Percentiles rank a stretch among this genome's conserved stretches.
Conservation (phyloP, 306 rosid genomes). For the Crataegus laevigata region DNA sequence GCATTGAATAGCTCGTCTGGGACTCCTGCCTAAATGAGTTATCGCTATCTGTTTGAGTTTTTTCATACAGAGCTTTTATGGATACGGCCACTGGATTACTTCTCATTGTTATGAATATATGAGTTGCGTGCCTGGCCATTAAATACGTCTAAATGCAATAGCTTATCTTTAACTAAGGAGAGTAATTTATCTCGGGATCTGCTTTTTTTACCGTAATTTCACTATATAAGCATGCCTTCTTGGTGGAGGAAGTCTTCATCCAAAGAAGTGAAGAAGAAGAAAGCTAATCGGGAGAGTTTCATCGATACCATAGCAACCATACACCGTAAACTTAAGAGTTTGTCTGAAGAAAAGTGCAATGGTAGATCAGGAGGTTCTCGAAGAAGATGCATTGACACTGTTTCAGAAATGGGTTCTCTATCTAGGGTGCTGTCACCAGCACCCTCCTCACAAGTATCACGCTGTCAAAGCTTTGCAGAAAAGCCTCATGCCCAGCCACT, state of each 20-base stretch:
- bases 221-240: conserved; percentile 50
- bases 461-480: conserved; percentile 93
- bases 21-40: background rate
- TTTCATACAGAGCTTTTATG: conserved; percentile 5
- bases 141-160: conserved; percentile 15
- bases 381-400: conserved; percentile 48
- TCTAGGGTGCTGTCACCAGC: conserved; percentile 65
- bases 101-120: conserved; percentile 14
- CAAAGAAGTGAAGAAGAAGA: conserved; percentile 81
- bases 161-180: conserved; percentile 17
- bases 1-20: conserved; percentile 12
- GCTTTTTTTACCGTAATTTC: conserved; percentile 7
- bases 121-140: conserved; percentile 18
- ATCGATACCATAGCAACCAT: conserved; percentile 56
- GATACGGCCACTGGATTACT: conserved; percentile 6
- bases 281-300: conserved; percentile 60
- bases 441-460: conserved; percentile 73
- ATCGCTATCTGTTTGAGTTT: conserved; percentile 4
- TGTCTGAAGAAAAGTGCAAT: conserved; percentile 57
- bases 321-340: conserved; percentile 61
- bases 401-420: conserved; percentile 72
- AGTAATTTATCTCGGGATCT: conserved; percentile 14
- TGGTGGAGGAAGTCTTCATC: conserved; percentile 87
- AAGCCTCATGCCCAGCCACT: conserved; percentile 85
- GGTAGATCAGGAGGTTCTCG: conserved; percentile 55